Conservation (phyloP, 2,329 filamentous ascomycete species). For the Epichloe uncinata region DNA sequence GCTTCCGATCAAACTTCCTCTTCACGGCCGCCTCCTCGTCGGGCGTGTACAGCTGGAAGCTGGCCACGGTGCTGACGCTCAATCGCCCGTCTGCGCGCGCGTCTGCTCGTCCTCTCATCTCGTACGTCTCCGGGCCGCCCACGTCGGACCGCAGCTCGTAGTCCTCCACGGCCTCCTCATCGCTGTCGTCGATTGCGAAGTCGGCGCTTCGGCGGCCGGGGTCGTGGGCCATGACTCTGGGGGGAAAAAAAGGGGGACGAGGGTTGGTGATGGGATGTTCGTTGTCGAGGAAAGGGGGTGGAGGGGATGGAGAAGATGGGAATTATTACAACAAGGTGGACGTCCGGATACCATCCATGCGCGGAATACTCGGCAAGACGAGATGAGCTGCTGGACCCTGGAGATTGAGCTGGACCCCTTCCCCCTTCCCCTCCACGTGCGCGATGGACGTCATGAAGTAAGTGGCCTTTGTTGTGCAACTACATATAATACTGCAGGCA, state of each 20-base stretch:
- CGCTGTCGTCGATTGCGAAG: slow-evolving; percentile 22
- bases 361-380: too few species aligned
- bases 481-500: too few species aligned
- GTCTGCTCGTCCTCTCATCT: slow-evolving; percentile 10
- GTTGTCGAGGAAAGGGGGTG: neutral
- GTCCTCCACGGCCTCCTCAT: slow-evolving; percentile 13
- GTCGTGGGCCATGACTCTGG: slow-evolving; percentile 5
- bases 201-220: slow-evolving; percentile 15
- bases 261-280: too few species aligned
- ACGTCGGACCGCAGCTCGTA: slow-evolving; percentile 20
- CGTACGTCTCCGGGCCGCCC: slow-evolving; percentile 19
- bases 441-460: too few species aligned
- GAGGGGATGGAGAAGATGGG: too few species aligned
- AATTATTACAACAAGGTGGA: too few species aligned
- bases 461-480: too few species aligned
- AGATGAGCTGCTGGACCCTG: too few species aligned
- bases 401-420: too few species aligned
- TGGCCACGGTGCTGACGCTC: slow-evolving; percentile 21
- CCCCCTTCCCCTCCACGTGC: too few species aligned
- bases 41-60: slow-evolving; percentile 32
- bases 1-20: slow-evolving; percentile 59
- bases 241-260: too few species aligned
- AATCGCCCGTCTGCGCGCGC: neutral
- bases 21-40: slow-evolving; percentile 64
- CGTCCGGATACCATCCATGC: too few species aligned